Base-by-base conservation (phyloP, 2,329 filamentous ascomycete genomes). In the Phaeosphaeriaceae sp. region DNA sequence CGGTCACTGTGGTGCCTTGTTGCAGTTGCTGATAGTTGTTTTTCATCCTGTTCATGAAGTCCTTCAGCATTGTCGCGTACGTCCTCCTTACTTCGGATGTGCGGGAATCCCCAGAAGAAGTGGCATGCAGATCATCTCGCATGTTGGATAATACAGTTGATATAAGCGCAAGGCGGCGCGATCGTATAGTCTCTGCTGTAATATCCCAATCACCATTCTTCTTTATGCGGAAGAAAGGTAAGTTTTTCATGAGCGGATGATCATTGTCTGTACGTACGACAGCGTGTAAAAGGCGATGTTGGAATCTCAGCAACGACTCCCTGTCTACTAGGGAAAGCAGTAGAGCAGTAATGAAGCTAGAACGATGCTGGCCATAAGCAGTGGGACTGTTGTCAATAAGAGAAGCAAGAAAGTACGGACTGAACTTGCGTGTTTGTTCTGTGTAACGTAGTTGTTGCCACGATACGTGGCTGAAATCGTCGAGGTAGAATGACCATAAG, bases 31-130 rank as follows among this genome's bases (percentile, higher is more conserved):
- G 76, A 50, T 86, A 87, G 49, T 85, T 85, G 30, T 71, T 71
- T 62, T 83, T 85, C 83, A 87, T 86, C 1, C 80, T 74, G 6
- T 70, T 71, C 85, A 87, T 87, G 50, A 86, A 64, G n/a, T 75
- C 69, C 50, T 78, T 77, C 7, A 87, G 73, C 34, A 85, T 73
- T 9, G 77, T 72, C 1, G 72, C 73, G 56, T 85, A 86, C 26
- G 76, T 72, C 46, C 75, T 72, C 42, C 74, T 77, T 9, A 78
- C 51, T 13, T 73, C 68, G 7, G 59, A 59, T n/a, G 65, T 56
- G 1, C 62, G 60, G 4, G 55, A 67, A 29, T 74, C 68, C 11
- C 69, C 51, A 18, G 45, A 40, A 4, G 59, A 46, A 21, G 74
- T 61, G 1, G 61, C 44, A 16, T 80, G 74, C 13, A 80, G 61